A percentile compares a stretch with the other conserved stretches of the same genome.
phyloP scores from a whole-genome alignment of 1,284 basidiomycete species.

The Baeospora myosura region DNA sequence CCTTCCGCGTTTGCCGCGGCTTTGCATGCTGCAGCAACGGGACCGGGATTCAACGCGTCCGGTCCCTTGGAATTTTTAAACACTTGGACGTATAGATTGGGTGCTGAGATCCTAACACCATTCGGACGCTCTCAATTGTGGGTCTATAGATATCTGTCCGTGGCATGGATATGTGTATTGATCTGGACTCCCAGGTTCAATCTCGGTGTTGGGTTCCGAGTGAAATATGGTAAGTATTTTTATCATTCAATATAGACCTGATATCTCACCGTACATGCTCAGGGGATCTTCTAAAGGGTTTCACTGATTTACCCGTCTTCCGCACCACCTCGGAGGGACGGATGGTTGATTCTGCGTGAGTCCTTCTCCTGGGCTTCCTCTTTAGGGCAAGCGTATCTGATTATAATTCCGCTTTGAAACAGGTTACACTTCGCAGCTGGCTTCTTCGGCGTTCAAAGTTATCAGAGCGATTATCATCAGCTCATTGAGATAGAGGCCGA shows the following conservation, averaged over 20 bases:
- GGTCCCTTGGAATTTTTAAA: slow-evolving; percentile 48
- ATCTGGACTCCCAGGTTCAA: slow-evolving; percentile 29
- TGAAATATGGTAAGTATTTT: slow-evolving; percentile 59
- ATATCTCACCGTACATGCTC: background rate
- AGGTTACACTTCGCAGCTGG: slow-evolving; percentile 51
- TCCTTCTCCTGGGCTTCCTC: slow-evolving; percentile 2
- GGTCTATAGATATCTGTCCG: background rate
- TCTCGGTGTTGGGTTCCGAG: slow-evolving; percentile 39
- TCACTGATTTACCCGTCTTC: slow-evolving; percentile 47
- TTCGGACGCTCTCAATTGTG: slow-evolving; percentile 49
- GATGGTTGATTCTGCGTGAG: slow-evolving; percentile 52
- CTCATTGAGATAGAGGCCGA: slow-evolving; percentile 43
- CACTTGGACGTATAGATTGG: slow-evolving; percentile 43
- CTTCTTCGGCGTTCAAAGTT: slow-evolving; percentile 51
- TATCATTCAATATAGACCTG: background rate
- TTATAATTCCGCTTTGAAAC: background rate
- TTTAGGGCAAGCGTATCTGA: background rate
- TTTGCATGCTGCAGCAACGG: slow-evolving; percentile 30
- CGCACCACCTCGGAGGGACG: slow-evolving; percentile 51
- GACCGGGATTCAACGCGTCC: slow-evolving; percentile 28
- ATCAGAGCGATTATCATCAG: slow-evolving; percentile 38
- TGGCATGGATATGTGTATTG: slow-evolving; percentile 12
- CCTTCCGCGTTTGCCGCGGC: slow-evolving; percentile 34
- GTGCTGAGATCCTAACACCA: slow-evolving; percentile 41
- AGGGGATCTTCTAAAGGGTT: slow-evolving; percentile 42